These are phyloP conservation scores for Hsuehochloa calcarea DNA, from an alignment of 176 grass and related monocot species.

Conservation along the genomic window DNA sequence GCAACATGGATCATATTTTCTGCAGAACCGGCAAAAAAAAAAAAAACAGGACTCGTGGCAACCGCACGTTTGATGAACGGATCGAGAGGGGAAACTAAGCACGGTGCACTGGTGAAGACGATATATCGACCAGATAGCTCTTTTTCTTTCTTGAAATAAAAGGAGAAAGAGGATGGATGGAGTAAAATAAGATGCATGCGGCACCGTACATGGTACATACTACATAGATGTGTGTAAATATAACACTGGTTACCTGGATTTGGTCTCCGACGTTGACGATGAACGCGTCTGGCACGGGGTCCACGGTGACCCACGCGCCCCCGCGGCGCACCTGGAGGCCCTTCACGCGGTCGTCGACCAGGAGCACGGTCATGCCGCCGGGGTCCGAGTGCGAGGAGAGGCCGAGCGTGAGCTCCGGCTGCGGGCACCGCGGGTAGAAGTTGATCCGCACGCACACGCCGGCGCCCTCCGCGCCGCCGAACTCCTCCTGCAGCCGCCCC, in stretches of 20 bases:
- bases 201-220: background rate
- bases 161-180: no score
- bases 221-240: background rate
- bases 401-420: constrained; percentile 76
- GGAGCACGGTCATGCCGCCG: constrained; percentile 76
- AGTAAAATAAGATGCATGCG: background rate
- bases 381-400: constrained; percentile 86
- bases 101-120: no score
- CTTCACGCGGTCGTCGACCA: constrained; percentile 62
- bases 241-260: constrained; percentile 47
- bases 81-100: no score
- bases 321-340: constrained; percentile 64
- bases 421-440: constrained; percentile 90
- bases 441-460: constrained; percentile 72
- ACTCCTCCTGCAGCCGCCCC: constrained; percentile 45
- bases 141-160: no score
- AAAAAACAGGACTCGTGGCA: background rate
- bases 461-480: constrained; percentile 42
- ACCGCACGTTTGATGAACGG: background rate
- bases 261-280: constrained; percentile 90
- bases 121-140: no score
- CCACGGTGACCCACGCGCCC: constrained; percentile 58
- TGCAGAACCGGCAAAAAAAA: background rate
- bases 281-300: constrained; percentile 56
- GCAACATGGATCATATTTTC: background rate